A percentile compares a stretch with the other conserved stretches of the same genome.
phyloP scores from a whole-genome alignment of 2,329 filamentous ascomycete species.

The Camptophora hylomeconis region DNA sequence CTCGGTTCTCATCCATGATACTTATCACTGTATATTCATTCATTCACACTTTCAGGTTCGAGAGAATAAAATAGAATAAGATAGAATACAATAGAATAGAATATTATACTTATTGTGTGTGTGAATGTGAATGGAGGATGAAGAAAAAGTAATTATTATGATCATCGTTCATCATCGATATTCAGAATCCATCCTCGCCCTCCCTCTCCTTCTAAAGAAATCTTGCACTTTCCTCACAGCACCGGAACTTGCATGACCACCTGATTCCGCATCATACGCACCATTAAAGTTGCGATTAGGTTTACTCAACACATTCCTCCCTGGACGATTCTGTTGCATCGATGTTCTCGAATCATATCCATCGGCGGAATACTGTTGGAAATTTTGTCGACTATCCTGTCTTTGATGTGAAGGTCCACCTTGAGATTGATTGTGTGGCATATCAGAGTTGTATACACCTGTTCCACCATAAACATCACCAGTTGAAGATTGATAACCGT shows the following conservation, averaged over 20 bases:
- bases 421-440: conserved; percentile 11
- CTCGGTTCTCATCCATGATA: no score
- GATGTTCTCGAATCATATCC: conserved; percentile 27
- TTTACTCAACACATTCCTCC: conserved; percentile 60
- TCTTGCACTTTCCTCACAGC: conserved; percentile 93
- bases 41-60: no score
- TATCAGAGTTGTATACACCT: conserved; percentile 15
- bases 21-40: no score
- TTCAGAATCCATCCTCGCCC: conserved; percentile 47
- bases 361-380: conserved; percentile 18
- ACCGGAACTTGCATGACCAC: conserved; percentile 70
- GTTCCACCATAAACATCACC: conserved; percentile 18
- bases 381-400: conserved; percentile 23
- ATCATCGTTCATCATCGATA: conserved; percentile 7
- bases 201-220: conserved; percentile 82
- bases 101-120: no score
- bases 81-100: neutral
- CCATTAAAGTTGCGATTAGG: conserved; percentile 76
- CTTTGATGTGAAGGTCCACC: conserved; percentile 18
- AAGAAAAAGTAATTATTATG: neutral
- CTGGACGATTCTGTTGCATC: conserved; percentile 27
- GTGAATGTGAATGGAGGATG: no score
- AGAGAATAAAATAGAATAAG: neutral
- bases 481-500: conserved; percentile 3
- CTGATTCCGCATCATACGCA: conserved; percentile 67